Evolutionary conservation across 108 stramenopile species (phyloP).

Genomic region (Skeletonema menzelii): DNA sequence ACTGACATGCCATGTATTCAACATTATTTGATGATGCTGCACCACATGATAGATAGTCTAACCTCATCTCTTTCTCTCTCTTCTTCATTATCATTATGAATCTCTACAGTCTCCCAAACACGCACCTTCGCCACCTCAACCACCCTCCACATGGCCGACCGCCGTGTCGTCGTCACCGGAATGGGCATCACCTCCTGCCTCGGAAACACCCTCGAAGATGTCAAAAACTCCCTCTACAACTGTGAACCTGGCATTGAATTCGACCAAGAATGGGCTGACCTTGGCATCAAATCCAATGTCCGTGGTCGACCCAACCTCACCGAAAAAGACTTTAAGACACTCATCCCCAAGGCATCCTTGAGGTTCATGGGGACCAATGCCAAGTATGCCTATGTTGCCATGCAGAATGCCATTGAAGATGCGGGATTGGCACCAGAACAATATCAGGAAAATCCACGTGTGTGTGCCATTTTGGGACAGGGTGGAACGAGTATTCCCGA

Average conservation of each 20-base stretch:
- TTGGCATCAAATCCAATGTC: slow-evolving; percentile 88
- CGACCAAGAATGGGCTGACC: slow-evolving; percentile 76
- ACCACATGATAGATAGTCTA: no score
- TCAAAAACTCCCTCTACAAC: slow-evolving; percentile 71
- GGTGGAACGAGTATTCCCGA: slow-evolving; percentile 91
- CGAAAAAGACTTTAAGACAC: slow-evolving; percentile 79
- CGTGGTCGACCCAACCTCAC: slow-evolving; percentile 72
- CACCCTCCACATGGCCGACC: slow-evolving; percentile 53
- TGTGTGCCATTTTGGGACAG: slow-evolving; percentile 90
- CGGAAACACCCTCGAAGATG: slow-evolving; percentile 91
- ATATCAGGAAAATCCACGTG: slow-evolving; percentile 87
- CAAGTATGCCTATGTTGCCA: slow-evolving; percentile 88
- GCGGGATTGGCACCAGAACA: slow-evolving; percentile 78
- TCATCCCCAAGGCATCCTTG: slow-evolving; percentile 83
- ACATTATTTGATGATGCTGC: no score
- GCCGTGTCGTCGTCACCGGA: slow-evolving; percentile 90
- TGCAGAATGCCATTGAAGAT: slow-evolving; percentile 84
- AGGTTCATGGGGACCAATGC: slow-evolving; percentile 90
- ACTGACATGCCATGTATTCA: no score
- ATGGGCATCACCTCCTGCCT: slow-evolving; percentile 92
- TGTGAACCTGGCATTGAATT: slow-evolving; percentile 72
- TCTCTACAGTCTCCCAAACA: neutral
- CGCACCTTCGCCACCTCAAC: slow-evolving; percentile 32
- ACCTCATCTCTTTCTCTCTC: no score
- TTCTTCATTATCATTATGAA: no score